phyloP scores from a whole-genome alignment of 345 rosid species.

The Sisymbrium altissimum region DNA sequence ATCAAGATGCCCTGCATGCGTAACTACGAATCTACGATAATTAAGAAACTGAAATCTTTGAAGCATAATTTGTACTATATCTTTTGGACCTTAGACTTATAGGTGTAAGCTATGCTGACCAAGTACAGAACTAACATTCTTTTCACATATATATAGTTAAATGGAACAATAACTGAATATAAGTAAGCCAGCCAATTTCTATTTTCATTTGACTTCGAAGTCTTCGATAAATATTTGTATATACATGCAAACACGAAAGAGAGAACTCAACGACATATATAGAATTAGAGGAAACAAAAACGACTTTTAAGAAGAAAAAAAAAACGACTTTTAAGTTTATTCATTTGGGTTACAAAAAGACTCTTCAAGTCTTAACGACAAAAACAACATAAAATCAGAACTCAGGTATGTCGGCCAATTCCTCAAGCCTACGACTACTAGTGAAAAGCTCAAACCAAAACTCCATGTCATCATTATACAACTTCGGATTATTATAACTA shows the following conservation, averaged over 20 bases:
- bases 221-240: neutral
- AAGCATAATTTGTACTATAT: neutral
- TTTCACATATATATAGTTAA: too few relatives aligned
- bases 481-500: slow-evolving; percentile 17
- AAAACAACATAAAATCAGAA: slow-evolving; percentile 27
- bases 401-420: slow-evolving; percentile 37
- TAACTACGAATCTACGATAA: too few relatives aligned
- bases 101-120: too few relatives aligned
- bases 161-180: too few relatives aligned
- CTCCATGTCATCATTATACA: slow-evolving; percentile 42
- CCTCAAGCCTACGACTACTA: slow-evolving; percentile 38
- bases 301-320: neutral
- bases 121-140: too few relatives aligned
- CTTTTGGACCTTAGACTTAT: too few relatives aligned
- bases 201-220: too few relatives aligned
- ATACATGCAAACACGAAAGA: neutral
- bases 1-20: neutral
- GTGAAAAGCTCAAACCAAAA: slow-evolving; percentile 55
- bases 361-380: neutral
- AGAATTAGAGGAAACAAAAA: neutral
- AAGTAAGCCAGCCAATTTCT: neutral
- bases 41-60: too few relatives aligned
- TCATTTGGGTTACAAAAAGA: slow-evolving; percentile 12
- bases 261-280: neutral
- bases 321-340: neutral